Conservation (phyloP, 129 eudicot genomes). For the Solidago caesia region DNA sequence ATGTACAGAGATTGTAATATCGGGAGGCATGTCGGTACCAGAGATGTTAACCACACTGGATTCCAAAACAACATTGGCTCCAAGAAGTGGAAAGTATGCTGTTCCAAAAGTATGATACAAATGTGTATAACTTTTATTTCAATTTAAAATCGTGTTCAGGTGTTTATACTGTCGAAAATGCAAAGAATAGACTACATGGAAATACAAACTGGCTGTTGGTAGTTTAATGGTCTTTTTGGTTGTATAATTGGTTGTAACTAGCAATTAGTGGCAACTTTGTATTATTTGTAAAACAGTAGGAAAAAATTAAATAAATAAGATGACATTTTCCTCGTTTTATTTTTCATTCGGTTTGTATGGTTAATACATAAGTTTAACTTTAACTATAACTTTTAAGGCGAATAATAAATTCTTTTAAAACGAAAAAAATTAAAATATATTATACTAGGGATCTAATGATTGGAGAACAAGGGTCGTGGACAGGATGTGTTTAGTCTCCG, state of each 20-base stretch:
- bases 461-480: too few species aligned
- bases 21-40: slow-evolving; percentile 90
- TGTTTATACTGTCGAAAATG: slow-evolving; percentile 1
- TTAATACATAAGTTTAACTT: neutral
- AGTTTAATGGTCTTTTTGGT: slow-evolving; percentile 5
- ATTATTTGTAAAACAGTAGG: slow-evolving; percentile 13
- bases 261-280: slow-evolving; percentile 7
- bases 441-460: too few species aligned
- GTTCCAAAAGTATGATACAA: slow-evolving; percentile 49
- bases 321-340: neutral
- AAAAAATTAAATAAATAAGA: slow-evolving; percentile 19
- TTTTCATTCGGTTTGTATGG: too few species aligned
- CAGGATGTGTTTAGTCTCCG: too few species aligned
- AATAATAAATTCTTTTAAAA: too few species aligned
- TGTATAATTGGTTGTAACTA: neutral
- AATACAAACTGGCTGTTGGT: slow-evolving; percentile 5
- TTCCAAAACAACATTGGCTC: slow-evolving; percentile 33
- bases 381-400: neutral
- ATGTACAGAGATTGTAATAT: slow-evolving; percentile 72
- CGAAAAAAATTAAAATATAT: too few species aligned
- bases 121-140: neutral
- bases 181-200: slow-evolving; percentile 1
- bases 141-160: too few species aligned
- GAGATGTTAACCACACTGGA: slow-evolving; percentile 51
- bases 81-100: slow-evolving; percentile 50